These are phyloP conservation scores for Glycine soja DNA, from an alignment of 306 rosid species.

Conservation along the genomic window DNA sequence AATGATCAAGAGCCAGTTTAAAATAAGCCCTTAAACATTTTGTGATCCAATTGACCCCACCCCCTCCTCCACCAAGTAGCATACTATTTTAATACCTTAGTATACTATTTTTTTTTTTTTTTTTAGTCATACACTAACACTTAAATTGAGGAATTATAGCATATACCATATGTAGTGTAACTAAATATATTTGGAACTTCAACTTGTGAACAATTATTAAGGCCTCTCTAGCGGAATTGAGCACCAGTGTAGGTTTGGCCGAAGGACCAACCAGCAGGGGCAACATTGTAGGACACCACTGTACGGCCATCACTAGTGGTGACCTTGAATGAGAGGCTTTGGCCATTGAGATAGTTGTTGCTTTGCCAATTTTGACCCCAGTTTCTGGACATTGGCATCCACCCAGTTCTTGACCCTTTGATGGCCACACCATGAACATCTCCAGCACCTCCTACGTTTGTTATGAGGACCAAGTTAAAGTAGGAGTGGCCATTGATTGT, in stretches of 20 bases:
- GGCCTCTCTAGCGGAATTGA: constrained; percentile 68
- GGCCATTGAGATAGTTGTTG: constrained; percentile 90
- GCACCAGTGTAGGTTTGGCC: constrained; percentile 94
- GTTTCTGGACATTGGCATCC: constrained; percentile 93
- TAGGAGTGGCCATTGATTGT: constrained; percentile 95
- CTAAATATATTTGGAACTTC: constrained; percentile 9
- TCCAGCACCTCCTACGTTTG: constrained; percentile 98
- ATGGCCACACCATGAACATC: constrained; percentile 81
- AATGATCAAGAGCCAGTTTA: constrained; percentile 63
- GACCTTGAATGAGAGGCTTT: constrained; percentile 87
- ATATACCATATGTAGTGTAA: constrained; percentile 10
- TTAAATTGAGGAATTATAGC: constrained; percentile 18
- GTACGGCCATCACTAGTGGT: constrained; percentile 82
- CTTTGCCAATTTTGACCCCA: constrained; percentile 99
- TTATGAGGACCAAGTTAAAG: constrained; percentile 90
- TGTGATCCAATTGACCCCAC: constrained; percentile 20
- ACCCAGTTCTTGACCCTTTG: constrained; percentile 83
- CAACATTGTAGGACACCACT: constrained; percentile 75
- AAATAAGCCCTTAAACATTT: constrained; percentile 72
- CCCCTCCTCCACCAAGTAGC: constrained; percentile 53
- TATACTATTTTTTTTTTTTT: constrained; percentile 52
- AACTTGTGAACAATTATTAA: neutral
- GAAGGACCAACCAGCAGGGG: constrained; percentile 88
- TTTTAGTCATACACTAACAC: constrained; percentile 48
- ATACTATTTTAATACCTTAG: constrained; percentile 83